Conservation (phyloP, 192 early-diverging fungal species). For the Spinellus fusiger region DNA sequence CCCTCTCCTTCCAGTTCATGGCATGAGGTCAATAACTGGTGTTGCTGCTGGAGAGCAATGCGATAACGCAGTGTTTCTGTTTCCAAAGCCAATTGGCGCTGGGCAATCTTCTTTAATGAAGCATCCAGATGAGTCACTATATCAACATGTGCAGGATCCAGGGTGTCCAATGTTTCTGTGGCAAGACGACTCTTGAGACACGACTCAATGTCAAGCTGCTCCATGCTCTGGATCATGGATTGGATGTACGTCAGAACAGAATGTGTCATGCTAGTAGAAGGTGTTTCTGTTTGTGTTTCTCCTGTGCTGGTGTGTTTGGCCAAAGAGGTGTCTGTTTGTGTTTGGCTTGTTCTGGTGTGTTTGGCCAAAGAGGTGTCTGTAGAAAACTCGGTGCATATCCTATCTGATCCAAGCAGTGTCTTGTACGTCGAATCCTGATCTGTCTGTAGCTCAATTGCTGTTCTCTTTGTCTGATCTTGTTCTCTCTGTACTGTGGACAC, state of each 20-base stretch:
- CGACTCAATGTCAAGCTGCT: conserved; percentile 7
- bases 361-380: not conserved
- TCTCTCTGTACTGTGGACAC: not conserved
- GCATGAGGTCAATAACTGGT: conserved; percentile 12
- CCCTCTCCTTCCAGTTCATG: conserved; percentile 7
- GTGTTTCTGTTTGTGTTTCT: not conserved
- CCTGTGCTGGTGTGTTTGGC: not conserved
- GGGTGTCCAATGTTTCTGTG: not conserved
- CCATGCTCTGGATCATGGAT: conserved; percentile 6
- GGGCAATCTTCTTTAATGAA: conserved; percentile 19
- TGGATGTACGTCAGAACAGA: not conserved
- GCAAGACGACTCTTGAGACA: not conserved
- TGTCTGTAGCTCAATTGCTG: not conserved
- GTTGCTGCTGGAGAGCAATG: conserved; percentile 24
- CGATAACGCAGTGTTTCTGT: conserved; percentile 29
- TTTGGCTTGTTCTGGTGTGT: not conserved
- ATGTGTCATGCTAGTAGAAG: not conserved
- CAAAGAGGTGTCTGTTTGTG: not conserved
- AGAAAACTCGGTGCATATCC: too few relatives aligned
- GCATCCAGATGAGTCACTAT: conserved; percentile 9
- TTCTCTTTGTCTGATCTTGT: not conserved
- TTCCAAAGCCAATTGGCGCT: conserved; percentile 25
- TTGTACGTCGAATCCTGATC: too few relatives aligned
- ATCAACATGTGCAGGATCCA: not conserved
- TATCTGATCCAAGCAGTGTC: too few relatives aligned